Conservation (phyloP, 2,329 filamentous ascomycete species). For the Esteya vermicola region DNA sequence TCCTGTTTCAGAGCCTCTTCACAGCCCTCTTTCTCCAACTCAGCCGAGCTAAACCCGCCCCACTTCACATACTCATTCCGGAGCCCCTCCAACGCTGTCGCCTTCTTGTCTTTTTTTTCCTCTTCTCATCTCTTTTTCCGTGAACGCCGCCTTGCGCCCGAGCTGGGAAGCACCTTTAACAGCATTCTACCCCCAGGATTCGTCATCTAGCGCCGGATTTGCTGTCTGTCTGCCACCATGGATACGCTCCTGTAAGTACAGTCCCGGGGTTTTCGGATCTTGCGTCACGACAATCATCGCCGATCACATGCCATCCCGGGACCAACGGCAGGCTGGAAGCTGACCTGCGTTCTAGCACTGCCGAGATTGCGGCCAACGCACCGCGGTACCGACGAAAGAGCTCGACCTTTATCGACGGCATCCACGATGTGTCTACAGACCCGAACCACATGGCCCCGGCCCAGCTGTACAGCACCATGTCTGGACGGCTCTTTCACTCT, state of each 20-base stretch:
- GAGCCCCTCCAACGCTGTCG: constrained; percentile 2
- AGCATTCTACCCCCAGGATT: no score
- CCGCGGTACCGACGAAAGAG: constrained; percentile 83
- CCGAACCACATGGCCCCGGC: constrained; percentile 67
- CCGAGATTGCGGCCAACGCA: constrained; percentile 82
- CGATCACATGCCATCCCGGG: no score
- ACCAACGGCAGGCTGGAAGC: no score
- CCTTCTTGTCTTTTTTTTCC: no score
- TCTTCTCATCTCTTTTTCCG: no score
- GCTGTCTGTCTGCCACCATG: no score
- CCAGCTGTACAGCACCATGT: constrained; percentile 97
- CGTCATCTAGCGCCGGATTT: no score
- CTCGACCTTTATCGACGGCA: constrained; percentile 92
- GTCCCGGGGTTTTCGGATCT: no score
- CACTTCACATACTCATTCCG: not conserved
- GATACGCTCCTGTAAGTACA: constrained; percentile 9
- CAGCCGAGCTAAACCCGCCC: not conserved
- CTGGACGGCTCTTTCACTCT: constrained; percentile 89
- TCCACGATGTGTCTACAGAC: constrained; percentile 82
- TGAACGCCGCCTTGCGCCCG: no score
- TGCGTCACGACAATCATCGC: no score
- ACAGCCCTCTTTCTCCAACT: no score
- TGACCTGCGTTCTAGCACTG: constrained; percentile 49
- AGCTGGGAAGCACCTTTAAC: no score
- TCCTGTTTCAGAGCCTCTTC: not conserved